Evolutionary conservation across 2,329 filamentous ascomycete genomes (phyloP), one percentile per base, ranked within the genome.

Genomic region (Ambrosiella xylebori): DNA sequence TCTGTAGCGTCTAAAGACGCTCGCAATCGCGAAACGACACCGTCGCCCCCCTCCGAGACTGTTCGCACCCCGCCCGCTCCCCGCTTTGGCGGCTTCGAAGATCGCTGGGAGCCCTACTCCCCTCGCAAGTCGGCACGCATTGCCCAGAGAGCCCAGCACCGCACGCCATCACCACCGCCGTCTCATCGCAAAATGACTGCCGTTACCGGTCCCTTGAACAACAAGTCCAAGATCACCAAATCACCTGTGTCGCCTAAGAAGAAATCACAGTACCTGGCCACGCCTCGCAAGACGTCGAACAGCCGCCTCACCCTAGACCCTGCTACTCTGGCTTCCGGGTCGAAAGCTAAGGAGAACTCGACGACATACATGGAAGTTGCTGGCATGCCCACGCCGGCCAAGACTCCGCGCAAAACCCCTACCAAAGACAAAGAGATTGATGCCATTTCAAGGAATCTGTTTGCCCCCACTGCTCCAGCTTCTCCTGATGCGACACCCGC

Each of bases 51-150:
- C 41, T 68, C 72, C 47, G 47, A 56, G 13, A 15, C 38, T 11
- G 70, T 85, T 61, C 80, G 74, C 66, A 86, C 83, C 54, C 86
- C 86, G 61, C 78, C 79, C 45, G 82, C 85, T 58, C 86, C 86
- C 53, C 51, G 59, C 52, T 60, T 57, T 41, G 59, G 59, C 17
- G 59, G 85, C 41, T 81, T 75, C 65, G 74, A 76, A 63, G 85
- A 90, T 69, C 71, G 74, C 62, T 89, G 83, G 74, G 78, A 86
- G 65, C 85, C 85, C 50, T 89, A 82, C 66, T 81, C 82, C 61
- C 82, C 84, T 57, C 79, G 84, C 68, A 84, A 85, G 65, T 85
- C 82, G 3, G 76, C 78, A 61, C 78, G 84, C 63, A 76, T 86
- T 63, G 79, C 79, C 59, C 77, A 81, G 64, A 74, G 74, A 63